Conservation (phyloP, 2,329 filamentous ascomycete species). For the Sordariomycetes sp. region DNA sequence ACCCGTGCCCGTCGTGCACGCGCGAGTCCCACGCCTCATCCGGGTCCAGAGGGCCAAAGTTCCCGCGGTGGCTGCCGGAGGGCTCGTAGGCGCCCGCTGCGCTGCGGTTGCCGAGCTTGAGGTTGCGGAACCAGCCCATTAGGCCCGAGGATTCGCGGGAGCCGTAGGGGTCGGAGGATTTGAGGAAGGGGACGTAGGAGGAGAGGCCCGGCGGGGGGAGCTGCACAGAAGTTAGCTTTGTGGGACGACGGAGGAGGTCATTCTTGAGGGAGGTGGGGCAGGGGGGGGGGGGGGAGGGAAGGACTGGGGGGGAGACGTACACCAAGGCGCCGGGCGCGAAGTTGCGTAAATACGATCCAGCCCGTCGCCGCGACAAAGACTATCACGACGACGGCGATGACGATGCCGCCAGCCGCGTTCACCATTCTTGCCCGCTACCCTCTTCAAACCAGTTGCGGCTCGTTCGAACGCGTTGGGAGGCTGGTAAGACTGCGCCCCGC, state of each 20-base stretch:
- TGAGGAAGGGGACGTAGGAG: conserved; percentile 60
- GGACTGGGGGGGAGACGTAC: conserved; percentile 24
- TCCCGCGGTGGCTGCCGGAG: conserved; percentile 24
- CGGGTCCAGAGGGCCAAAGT: conserved; percentile 59
- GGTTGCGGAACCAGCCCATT: conserved; percentile 52
- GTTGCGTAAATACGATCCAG: conserved; percentile 60
- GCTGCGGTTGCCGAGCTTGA: conserved; percentile 54
- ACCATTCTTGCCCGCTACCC: conserved; percentile 3
- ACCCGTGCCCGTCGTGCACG: conserved; percentile 53
- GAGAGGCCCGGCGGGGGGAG: conserved; percentile 56
- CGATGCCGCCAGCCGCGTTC: conserved; percentile 10
- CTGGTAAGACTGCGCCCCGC: neutral
- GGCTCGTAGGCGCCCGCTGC: conserved; percentile 62
- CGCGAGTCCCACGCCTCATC: conserved; percentile 79
- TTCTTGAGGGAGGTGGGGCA: neutral
- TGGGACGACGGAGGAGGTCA: neutral
- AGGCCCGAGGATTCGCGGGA: conserved; percentile 45
- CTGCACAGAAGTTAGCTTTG: conserved; percentile 16
- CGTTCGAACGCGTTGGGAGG: neutral
- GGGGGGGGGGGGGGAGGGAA: neutral
- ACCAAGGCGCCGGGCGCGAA: conserved; percentile 60
- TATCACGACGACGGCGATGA: conserved; percentile 58
- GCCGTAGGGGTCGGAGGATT: conserved; percentile 32
- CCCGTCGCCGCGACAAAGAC: conserved; percentile 40
- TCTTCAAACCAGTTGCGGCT: neutral